Conservation (phyloP, 805 yeast species). For the Candida palmyrensis region DNA sequence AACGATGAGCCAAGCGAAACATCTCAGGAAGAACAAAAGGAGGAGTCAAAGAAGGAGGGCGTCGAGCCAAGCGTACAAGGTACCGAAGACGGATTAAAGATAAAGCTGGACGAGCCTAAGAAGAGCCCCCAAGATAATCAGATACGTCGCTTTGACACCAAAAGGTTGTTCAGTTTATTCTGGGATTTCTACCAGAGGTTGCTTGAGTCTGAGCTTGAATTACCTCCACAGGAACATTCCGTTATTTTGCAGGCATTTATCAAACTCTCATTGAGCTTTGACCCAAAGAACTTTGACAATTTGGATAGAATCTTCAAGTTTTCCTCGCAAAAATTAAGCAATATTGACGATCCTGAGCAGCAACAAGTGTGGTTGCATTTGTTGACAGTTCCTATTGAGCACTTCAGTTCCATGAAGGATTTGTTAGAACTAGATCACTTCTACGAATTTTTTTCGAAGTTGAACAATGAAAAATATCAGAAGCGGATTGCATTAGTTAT, state of each 20-base stretch:
- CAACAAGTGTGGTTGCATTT: constrained; percentile 42
- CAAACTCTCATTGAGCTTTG: constrained; percentile 59
- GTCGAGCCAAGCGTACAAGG: constrained; percentile 4
- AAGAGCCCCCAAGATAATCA: constrained; percentile 3
- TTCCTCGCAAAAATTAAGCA: constrained; percentile 39
- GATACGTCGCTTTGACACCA: constrained; percentile 7
- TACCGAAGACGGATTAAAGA: constrained; percentile 4
- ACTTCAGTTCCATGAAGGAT: constrained; percentile 34
- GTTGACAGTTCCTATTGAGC: constrained; percentile 44
- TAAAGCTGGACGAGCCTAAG: constrained; percentile 10
- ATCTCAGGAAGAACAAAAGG: constrained; percentile 3
- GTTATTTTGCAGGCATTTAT: constrained; percentile 62
- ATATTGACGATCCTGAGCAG: constrained; percentile 13
- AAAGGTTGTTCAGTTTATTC: constrained; percentile 53
- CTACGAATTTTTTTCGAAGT: constrained; percentile 44
- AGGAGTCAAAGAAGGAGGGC: constrained; percentile 7
- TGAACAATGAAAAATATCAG: constrained; percentile 49
- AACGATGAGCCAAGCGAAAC: constrained; percentile 12
- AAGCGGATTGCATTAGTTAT: constrained; percentile 57
- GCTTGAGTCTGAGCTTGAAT: constrained; percentile 52
- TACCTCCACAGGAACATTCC: constrained; percentile 63
- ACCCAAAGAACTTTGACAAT: constrained; percentile 55
- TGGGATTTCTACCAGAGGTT: constrained; percentile 60
- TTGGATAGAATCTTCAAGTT: constrained; percentile 58
- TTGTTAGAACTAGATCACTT: constrained; percentile 46